phyloP scores from a whole-genome alignment of 495 filamentous ascomycete species.

The Halenospora varia region DNA sequence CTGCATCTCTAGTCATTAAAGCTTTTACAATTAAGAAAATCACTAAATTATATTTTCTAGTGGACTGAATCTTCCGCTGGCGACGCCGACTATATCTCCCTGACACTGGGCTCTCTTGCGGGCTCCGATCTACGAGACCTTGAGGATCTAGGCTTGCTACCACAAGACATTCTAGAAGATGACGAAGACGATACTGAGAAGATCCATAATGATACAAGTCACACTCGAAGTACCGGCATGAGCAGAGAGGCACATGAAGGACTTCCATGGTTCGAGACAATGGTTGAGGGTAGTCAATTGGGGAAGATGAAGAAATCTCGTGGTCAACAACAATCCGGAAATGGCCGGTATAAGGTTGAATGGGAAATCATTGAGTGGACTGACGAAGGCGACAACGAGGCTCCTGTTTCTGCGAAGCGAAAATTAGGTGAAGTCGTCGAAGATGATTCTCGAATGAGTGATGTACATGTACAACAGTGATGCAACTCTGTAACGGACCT shows the following conservation, averaged over 20 bases:
- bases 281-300: conserved; percentile 69
- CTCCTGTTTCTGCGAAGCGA: conserved; percentile 51
- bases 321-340: conserved; percentile 46
- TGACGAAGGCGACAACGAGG: conserved; percentile 47
- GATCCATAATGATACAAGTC: not conserved
- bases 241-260: conserved; percentile 33
- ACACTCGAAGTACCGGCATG: conserved; percentile 4
- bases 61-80: conserved; percentile 69
- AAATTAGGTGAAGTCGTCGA: conserved; percentile 43
- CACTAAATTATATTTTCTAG: too few relatives aligned
- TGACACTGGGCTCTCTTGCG: conserved; percentile 68
- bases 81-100: conserved; percentile 69
- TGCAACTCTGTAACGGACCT: too few relatives aligned
- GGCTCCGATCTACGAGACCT: conserved; percentile 61
- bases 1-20: too few relatives aligned
- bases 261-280: conserved; percentile 77
- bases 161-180: conserved; percentile 39
- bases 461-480: conserved; percentile 5
- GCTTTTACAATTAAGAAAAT: too few relatives aligned
- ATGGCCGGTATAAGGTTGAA: conserved; percentile 61
- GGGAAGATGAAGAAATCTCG: conserved; percentile 59
- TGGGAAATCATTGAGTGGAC: conserved; percentile 84
- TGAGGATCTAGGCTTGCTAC: conserved; percentile 63
- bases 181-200: conserved; percentile 27
- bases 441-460: conserved; percentile 16